These are phyloP conservation scores for Tetrapyrgos nigripes DNA, from an alignment of 1,284 basidiomycete species.

Conservation along the genomic window DNA sequence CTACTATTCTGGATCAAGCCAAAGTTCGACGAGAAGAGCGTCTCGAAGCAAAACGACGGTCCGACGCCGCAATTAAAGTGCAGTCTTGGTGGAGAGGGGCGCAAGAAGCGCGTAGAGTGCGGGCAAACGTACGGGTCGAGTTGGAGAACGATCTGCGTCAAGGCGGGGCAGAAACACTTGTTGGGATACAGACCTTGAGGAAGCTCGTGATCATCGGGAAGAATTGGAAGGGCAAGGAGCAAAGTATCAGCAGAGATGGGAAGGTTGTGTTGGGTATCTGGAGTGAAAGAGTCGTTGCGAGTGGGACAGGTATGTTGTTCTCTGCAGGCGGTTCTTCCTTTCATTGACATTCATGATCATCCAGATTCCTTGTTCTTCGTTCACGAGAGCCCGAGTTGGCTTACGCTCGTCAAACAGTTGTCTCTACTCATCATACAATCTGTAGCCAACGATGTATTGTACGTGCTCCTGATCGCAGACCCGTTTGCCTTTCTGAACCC, in stretches of 20 bases:
- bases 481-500: background rate
- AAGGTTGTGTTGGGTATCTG: slow-evolving; percentile 52
- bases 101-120: slow-evolving; percentile 44
- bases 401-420: slow-evolving; percentile 58
- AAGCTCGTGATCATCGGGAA: slow-evolving; percentile 63
- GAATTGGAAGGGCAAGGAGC: slow-evolving; percentile 47
- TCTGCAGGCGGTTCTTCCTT: slow-evolving; percentile 1
- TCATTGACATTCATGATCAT: slow-evolving; percentile 8
- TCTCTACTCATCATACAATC: slow-evolving; percentile 57
- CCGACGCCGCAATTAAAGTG: slow-evolving; percentile 63
- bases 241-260: slow-evolving; percentile 14
- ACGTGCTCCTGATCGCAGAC: slow-evolving; percentile 26
- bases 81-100: slow-evolving; percentile 75
- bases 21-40: slow-evolving; percentile 64
- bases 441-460: slow-evolving; percentile 56
- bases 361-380: slow-evolving; percentile 51
- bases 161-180: slow-evolving; percentile 41
- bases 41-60: slow-evolving; percentile 55
- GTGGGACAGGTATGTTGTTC: slow-evolving; percentile 16
- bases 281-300: slow-evolving; percentile 49
- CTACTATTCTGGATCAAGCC: slow-evolving; percentile 67
- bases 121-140: slow-evolving; percentile 45
- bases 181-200: slow-evolving; percentile 49
- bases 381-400: slow-evolving; percentile 54
- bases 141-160: slow-evolving; percentile 49